These are phyloP conservation scores for Apiosordaria backusii DNA, from an alignment of 495 filamentous ascomycete species.

Conservation along the genomic window DNA sequence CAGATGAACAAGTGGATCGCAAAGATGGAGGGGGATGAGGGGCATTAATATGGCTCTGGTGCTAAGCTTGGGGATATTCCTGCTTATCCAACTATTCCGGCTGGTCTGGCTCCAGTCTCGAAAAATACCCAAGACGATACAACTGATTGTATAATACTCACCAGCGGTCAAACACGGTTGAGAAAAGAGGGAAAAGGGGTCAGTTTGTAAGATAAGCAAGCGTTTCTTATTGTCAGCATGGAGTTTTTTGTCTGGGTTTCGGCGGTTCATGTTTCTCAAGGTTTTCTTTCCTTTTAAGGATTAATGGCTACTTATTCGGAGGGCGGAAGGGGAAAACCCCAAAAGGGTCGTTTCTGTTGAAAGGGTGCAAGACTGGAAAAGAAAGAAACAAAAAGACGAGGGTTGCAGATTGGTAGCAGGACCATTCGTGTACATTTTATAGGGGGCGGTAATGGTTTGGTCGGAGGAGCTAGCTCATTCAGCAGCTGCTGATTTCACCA, in stretches of 20 bases:
- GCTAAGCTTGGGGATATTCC: not conserved
- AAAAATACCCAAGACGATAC: not conserved
- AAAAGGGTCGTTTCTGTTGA: not conserved
- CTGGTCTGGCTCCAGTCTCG: not conserved
- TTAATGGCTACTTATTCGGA: not conserved
- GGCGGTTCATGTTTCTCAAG: too few species aligned
- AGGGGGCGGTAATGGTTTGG: too few species aligned
- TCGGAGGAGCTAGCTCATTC: not conserved
- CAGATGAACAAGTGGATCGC: slow-evolving; percentile 50
- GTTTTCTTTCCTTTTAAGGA: not conserved
- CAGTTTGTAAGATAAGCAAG: not conserved
- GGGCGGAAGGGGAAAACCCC: not conserved
- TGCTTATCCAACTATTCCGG: not conserved
- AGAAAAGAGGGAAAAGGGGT: not conserved
- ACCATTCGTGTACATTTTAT: not conserved
- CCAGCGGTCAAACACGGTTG: not conserved
- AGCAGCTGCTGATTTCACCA: not conserved
- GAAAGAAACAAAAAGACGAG: not conserved
- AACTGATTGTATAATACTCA: not conserved
- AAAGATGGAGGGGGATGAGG: slow-evolving; percentile 46
- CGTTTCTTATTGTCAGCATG: not conserved
- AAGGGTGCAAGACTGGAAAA: not conserved
- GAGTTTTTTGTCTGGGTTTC: not conserved
- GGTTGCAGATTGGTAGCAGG: not conserved
- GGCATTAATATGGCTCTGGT: slow-evolving; percentile 17